Conservation (phyloP, 2,329 filamentous ascomycete species). For the Arthrobotrys pseudoclavata region DNA sequence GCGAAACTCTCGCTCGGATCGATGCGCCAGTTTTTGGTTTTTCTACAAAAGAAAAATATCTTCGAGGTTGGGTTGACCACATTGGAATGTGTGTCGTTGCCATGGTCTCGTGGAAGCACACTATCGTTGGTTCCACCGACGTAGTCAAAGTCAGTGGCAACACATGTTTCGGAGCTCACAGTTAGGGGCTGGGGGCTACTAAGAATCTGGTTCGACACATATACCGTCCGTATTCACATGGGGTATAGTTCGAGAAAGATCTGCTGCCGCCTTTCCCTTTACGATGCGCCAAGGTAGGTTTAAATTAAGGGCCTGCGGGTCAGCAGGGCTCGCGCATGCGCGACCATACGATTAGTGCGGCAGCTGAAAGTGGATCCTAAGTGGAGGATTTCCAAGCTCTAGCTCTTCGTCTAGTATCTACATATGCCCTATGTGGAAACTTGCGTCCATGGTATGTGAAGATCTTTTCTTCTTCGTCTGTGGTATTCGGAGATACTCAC, state of each 20-base stretch:
- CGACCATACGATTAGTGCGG: constrained; percentile 15
- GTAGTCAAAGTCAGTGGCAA: constrained; percentile 24
- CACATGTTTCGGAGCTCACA: constrained; percentile 32
- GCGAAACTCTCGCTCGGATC: background rate
- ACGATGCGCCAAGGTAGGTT: background rate
- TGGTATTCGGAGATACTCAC: background rate
- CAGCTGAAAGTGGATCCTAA: background rate
- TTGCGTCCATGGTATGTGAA: background rate
- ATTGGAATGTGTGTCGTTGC: background rate
- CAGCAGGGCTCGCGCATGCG: constrained; percentile 21
- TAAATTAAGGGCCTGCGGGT: constrained; percentile 34
- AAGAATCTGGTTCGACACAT: constrained; percentile 2
- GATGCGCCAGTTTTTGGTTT: background rate
- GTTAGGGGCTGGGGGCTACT: constrained; percentile 6
- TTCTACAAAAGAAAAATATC: background rate
- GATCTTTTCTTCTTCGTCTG: background rate
- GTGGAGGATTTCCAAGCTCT: background rate
- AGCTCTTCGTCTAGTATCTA: background rate
- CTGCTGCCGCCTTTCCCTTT: background rate
- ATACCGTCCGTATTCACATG: constrained; percentile 30
- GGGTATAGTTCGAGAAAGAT: background rate
- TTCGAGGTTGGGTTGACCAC: background rate
- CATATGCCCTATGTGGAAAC: background rate
- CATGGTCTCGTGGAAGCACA: constrained; percentile 8
- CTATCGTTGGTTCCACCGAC: constrained; percentile 9